Evolutionary conservation across 2,329 filamentous ascomycete genomes (phyloP).

Genomic region (Mycosphaerella arachidis): DNA sequence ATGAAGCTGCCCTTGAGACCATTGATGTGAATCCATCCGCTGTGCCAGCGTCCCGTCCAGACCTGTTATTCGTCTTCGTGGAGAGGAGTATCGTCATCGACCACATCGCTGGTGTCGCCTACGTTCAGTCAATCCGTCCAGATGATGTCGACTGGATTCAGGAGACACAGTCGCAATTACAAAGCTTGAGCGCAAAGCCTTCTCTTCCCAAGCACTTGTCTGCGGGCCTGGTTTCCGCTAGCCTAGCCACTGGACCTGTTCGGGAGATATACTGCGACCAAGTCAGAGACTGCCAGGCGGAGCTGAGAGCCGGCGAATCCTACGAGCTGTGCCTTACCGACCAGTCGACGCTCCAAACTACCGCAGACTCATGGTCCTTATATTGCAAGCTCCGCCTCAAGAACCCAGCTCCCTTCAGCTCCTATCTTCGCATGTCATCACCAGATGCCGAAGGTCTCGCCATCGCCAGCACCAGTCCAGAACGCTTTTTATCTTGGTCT

Average conservation of each 20-base stretch:
- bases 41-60: slow-evolving; percentile 50
- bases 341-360: slow-evolving; percentile 59
- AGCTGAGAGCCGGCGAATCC: slow-evolving; percentile 71
- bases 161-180: neutral
- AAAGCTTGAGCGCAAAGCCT: neutral
- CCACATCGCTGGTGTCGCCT: slow-evolving; percentile 57
- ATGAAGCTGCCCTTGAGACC: slow-evolving; percentile 70
- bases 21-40: slow-evolving; percentile 46
- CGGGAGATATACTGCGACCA: slow-evolving; percentile 56
- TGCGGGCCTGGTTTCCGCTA: neutral
- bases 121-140: slow-evolving; percentile 63
- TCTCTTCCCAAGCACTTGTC: neutral
- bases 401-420: slow-evolving; percentile 81
- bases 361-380: slow-evolving; percentile 55
- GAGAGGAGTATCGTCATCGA: slow-evolving; percentile 74
- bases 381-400: slow-evolving; percentile 65
- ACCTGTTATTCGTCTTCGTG: slow-evolving; percentile 72
- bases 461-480: slow-evolving; percentile 77
- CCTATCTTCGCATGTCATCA: slow-evolving; percentile 66
- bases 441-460: slow-evolving; percentile 43
- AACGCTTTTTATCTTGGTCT: slow-evolving; percentile 76
- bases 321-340: slow-evolving; percentile 83
- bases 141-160: slow-evolving; percentile 34
- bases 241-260: slow-evolving; percentile 22
- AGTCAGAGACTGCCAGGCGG: slow-evolving; percentile 64